Percentiles rank a stretch among this genome's conserved stretches.
Conservation (phyloP, 1,284 basidiomycete genomes). For the Tetrapyrgos nigripes region DNA sequence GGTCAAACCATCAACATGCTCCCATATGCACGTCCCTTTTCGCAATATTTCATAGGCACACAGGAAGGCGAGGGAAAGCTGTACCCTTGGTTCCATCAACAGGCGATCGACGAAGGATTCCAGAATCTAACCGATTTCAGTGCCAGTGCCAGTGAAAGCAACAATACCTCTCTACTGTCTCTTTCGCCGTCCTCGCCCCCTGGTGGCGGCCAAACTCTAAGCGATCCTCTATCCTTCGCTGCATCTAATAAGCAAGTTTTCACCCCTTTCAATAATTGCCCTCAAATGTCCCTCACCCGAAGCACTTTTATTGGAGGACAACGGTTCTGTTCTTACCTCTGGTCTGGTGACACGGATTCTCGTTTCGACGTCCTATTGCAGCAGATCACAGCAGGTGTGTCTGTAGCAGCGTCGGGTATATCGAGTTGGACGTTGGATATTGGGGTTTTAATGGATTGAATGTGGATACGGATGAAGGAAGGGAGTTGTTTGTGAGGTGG, state of each 20-base stretch:
- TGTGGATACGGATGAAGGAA: constrained; percentile 37
- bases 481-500: constrained; percentile 47
- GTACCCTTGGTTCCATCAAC: constrained; percentile 49
- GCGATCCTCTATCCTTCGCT: constrained; percentile 36
- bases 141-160: constrained; percentile 29
- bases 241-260: constrained; percentile 38
- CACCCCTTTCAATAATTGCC: constrained; percentile 29
- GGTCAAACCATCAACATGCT: constrained; percentile 41
- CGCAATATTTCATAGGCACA: constrained; percentile 46
- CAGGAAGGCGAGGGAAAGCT: constrained; percentile 46
- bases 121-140: constrained; percentile 15
- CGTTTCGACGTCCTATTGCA: constrained; percentile 43
- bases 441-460: constrained; percentile 45
- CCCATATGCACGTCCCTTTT: constrained; percentile 43
- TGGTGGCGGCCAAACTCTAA: too few relatives aligned
- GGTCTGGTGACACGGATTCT: constrained; percentile 47
- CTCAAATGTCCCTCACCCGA: constrained; percentile 46
- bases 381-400: constrained; percentile 45
- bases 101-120: constrained; percentile 25
- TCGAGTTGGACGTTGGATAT: constrained; percentile 50
- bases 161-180: constrained; percentile 40
- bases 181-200: neutral
- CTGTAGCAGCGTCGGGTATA: constrained; percentile 45
- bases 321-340: constrained; percentile 48
- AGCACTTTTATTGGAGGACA: constrained; percentile 48